These are phyloP conservation scores for Thelonectria rubi DNA, from an alignment of 2,329 filamentous ascomycete species.

Conservation along the genomic window DNA sequence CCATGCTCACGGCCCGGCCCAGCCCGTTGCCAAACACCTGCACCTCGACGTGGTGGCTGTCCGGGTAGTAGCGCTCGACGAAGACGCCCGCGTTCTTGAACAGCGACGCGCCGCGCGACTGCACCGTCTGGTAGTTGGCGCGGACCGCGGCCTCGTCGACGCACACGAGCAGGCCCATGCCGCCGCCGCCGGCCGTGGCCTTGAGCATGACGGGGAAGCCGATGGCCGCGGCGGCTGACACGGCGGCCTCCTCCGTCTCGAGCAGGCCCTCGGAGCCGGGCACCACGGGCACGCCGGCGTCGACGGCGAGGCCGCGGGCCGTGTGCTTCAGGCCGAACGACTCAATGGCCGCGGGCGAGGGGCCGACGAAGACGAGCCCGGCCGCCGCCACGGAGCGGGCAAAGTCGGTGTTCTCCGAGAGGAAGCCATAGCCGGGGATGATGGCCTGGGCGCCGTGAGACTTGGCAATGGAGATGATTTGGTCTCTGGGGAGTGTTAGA, in stretches of 20 bases:
- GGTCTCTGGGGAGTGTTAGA: slow-evolving; percentile 27
- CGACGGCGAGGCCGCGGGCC: slow-evolving; percentile 61
- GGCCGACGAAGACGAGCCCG: slow-evolving; percentile 67
- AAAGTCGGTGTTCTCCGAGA: slow-evolving; percentile 57
- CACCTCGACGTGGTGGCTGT: slow-evolving; percentile 72
- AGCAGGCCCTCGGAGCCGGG: slow-evolving; percentile 45
- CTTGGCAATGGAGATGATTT: slow-evolving; percentile 48
- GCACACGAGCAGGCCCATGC: slow-evolving; percentile 70
- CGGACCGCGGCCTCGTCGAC: slow-evolving; percentile 58
- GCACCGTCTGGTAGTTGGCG: slow-evolving; percentile 62
- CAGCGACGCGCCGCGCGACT: slow-evolving; percentile 63
- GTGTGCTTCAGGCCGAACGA: slow-evolving; percentile 62
- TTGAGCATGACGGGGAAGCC: slow-evolving; percentile 64
- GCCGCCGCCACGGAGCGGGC: slow-evolving; percentile 60
- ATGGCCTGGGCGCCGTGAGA: slow-evolving; percentile 61
- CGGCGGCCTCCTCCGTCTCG: slow-evolving; percentile 60
- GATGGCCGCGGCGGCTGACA: slow-evolving; percentile 46
- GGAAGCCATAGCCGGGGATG: slow-evolving; percentile 48
- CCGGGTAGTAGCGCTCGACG: slow-evolving; percentile 69
- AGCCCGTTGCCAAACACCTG: slow-evolving; percentile 72
- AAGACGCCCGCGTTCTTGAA: slow-evolving; percentile 71
- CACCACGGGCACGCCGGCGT: slow-evolving; percentile 54
- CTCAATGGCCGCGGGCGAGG: slow-evolving; percentile 61
- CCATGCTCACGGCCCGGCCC: slow-evolving; percentile 52
- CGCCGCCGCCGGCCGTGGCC: slow-evolving; percentile 69